Conservation (phyloP, 1,139 yeast genomes). For the Debaryomyces sp. region DNA sequence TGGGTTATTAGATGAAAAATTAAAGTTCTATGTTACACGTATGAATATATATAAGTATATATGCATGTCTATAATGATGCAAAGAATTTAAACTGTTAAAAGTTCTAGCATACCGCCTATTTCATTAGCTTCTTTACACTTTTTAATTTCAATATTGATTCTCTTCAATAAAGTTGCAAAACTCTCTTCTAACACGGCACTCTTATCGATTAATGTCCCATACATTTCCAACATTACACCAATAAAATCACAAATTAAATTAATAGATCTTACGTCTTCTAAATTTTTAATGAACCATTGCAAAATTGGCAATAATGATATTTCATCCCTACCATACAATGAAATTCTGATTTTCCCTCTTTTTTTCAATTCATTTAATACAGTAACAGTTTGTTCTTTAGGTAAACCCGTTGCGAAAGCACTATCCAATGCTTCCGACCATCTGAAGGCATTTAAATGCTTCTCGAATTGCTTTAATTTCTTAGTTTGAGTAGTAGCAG, state of each 20-base stretch:
- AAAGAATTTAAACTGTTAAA: constrained; percentile 46
- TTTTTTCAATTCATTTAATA: constrained; percentile 78
- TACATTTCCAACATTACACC: constrained; percentile 83
- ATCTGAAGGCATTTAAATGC: constrained; percentile 81
- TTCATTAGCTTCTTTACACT: constrained; percentile 85
- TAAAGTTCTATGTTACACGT: constrained; percentile 6
- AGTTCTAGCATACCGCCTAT: constrained; percentile 93
- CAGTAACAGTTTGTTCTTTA: constrained; percentile 77
- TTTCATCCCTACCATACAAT: constrained; percentile 80
- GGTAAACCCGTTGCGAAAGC: constrained; percentile 81
- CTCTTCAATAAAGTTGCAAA: constrained; percentile 60
- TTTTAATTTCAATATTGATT: constrained; percentile 67
- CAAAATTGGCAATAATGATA: constrained; percentile 78
- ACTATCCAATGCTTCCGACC: constrained; percentile 90
- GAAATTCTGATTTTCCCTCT: constrained; percentile 87
- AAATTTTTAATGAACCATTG: constrained; percentile 79
- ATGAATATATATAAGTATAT: constrained; percentile 2
- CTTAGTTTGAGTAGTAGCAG: constrained; percentile 53
- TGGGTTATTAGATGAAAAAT: constrained; percentile 3
- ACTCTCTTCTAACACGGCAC: constrained; percentile 79
- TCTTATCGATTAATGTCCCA: constrained; percentile 67
- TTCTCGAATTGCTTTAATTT: constrained; percentile 81
- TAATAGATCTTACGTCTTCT: constrained; percentile 78
- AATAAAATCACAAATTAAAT: constrained; percentile 79
- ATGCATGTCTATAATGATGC: constrained; percentile 9